Percentiles rank a stretch among this genome's conserved stretches.
phyloP scores from a whole-genome alignment of 2,329 filamentous ascomycete genomes.

The Falciphora oryzae region DNA sequence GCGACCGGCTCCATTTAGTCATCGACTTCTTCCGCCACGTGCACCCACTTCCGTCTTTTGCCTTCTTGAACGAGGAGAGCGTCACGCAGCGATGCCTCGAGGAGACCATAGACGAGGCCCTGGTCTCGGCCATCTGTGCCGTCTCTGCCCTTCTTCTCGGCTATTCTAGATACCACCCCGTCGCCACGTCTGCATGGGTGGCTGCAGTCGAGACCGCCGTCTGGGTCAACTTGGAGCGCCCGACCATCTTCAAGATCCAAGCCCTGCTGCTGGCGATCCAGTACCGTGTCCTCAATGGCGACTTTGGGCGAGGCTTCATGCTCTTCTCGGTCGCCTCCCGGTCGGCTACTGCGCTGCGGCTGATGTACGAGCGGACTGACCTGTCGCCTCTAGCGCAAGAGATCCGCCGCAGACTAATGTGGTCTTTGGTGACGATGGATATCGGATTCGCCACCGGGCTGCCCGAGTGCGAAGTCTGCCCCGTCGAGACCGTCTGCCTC shows the following conservation, averaged over 20 bases:
- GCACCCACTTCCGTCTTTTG: background rate
- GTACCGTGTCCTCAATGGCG: constrained; percentile 35
- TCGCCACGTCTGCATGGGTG: background rate
- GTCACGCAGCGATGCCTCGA: constrained; percentile 1
- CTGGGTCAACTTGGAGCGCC: background rate
- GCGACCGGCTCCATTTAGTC: background rate
- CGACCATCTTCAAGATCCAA: constrained; percentile 5
- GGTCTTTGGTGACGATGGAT: background rate
- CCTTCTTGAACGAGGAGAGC: background rate
- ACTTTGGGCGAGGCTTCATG: background rate
- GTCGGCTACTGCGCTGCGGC: background rate
- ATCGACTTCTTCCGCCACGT: constrained; percentile 4
- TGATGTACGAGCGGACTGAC: background rate
- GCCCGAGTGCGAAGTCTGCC: constrained; percentile 4
- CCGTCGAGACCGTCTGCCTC: background rate
- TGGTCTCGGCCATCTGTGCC: background rate
- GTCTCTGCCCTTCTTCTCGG: background rate
- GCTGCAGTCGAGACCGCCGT: background rate
- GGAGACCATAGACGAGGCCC: background rate
- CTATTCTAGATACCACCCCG: background rate
- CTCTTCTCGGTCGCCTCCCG: background rate
- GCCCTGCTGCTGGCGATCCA: constrained; percentile 40
- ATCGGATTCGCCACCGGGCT: background rate
- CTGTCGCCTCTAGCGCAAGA: background rate
- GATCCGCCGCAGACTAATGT: background rate